Evolutionary conservation across 805 yeast genomes (phyloP).

Genomic region (Komagataella mondaviorum): DNA sequence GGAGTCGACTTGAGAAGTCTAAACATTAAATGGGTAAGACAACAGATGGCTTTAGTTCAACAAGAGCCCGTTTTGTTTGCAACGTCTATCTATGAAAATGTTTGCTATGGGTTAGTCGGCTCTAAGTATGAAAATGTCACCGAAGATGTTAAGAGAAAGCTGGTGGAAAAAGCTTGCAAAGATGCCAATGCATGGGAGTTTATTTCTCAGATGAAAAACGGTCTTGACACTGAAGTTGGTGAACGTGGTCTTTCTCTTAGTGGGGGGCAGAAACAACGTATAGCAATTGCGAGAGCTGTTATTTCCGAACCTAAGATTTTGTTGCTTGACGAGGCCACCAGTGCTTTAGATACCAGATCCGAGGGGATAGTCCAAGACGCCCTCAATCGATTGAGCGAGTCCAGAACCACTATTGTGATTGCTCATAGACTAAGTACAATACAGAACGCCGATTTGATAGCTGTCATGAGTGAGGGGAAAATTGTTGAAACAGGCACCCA

Average conservation of each 20-base stretch:
- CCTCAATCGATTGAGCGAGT: conserved; percentile 24
- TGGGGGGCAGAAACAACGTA: conserved; percentile 84
- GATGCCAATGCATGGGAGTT: conserved; percentile 67
- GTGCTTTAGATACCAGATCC: conserved; percentile 67
- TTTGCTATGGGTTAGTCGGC: conserved; percentile 68
- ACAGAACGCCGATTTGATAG: conserved; percentile 65
- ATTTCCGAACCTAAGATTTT: conserved; percentile 48
- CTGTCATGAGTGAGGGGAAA: conserved; percentile 51
- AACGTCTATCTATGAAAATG: conserved; percentile 64
- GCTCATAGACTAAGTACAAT: conserved; percentile 80
- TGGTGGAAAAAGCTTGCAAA: conserved; percentile 49
- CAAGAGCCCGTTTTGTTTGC: conserved; percentile 64
- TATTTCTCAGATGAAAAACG: conserved; percentile 61
- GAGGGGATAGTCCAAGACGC: conserved; percentile 28
- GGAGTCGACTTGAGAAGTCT: conserved; percentile 32
- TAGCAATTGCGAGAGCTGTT: conserved; percentile 75
- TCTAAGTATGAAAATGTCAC: conserved; percentile 64
- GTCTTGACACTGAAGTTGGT: conserved; percentile 47
- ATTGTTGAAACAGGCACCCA: conserved; percentile 35
- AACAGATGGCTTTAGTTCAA: conserved; percentile 51
- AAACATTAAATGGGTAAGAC: conserved; percentile 34
- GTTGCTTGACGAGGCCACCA: conserved; percentile 84
- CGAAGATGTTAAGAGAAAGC: conserved; percentile 54
- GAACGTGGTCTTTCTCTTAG: conserved; percentile 35
- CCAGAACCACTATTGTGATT: conserved; percentile 69